Conservation (phyloP, 75 land plant genomes). For the Sequoia sempervirens region DNA sequence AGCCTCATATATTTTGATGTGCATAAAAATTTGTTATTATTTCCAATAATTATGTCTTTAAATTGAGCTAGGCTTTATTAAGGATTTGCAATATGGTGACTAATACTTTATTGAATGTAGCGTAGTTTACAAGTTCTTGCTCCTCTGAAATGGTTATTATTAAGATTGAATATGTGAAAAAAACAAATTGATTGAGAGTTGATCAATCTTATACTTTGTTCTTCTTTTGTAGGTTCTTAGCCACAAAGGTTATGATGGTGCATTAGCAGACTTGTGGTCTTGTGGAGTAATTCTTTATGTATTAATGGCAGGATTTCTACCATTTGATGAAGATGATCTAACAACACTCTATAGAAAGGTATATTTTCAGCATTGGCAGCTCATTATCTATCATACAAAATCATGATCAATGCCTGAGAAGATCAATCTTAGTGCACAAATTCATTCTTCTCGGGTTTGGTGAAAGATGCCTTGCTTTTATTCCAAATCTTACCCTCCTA, state of each 20-base stretch:
- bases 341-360: conserved; percentile 67
- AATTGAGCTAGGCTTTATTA: background rate
- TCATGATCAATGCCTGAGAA: background rate
- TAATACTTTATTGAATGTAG: background rate
- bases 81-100: background rate
- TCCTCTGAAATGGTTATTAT: background rate
- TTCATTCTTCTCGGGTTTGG: background rate
- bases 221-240: conserved; percentile 47
- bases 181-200: background rate
- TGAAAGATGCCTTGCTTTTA: background rate
- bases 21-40: background rate
- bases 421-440: background rate
- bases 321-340: conserved; percentile 75
- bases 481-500: background rate
- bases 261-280: conserved; percentile 71
- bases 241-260: conserved; percentile 75
- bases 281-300: conserved; percentile 83
- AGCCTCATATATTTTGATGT: background rate
- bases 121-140: background rate
- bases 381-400: background rate
- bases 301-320: conserved; percentile 68
- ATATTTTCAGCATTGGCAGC: background rate
- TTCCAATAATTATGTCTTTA: background rate
- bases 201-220: background rate
- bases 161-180: background rate